Percentiles rank a stretch among this genome's conserved stretches.
phyloP scores from a whole-genome alignment of 208 protist species.

The Trypanosomatidae sp. region DNA sequence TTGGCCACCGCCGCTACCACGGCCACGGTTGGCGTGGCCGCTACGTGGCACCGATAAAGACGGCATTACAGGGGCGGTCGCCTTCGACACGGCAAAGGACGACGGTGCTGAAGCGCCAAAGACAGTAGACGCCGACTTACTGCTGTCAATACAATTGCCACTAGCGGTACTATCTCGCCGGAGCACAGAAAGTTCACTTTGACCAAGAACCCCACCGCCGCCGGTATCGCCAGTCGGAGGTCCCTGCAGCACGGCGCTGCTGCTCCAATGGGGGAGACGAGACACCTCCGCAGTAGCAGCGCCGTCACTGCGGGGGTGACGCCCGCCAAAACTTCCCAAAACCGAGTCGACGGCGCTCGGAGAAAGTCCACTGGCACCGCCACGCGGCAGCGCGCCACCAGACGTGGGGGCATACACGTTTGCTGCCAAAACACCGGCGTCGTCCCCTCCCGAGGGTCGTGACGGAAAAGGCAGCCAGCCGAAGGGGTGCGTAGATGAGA shows the following conservation, averaged over 20 bases:
- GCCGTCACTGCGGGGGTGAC: constrained; percentile 5
- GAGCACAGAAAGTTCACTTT: not conserved
- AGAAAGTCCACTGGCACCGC: not conserved
- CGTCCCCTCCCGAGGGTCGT: not conserved
- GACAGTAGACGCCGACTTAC: not conserved
- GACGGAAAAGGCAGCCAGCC: constrained; percentile 16
- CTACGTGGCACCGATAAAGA: not conserved
- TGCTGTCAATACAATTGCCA: not conserved
- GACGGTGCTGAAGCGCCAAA: not conserved
- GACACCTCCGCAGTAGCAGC: constrained; percentile 12
- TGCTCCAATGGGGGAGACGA: constrained; percentile 29
- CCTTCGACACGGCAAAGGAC: not conserved
- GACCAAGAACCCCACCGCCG: not conserved
- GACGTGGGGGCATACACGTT: not conserved
- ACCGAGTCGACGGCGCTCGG: constrained; percentile 2
- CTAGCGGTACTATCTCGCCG: not conserved
- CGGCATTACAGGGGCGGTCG: not conserved
- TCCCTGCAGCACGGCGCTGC: not conserved
- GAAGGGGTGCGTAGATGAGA: constrained; percentile 11
- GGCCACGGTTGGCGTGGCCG: not conserved
- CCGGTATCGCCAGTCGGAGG: not conserved
- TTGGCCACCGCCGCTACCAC: not conserved
- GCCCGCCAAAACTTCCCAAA: constrained; percentile 1
- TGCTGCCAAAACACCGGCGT: not conserved
- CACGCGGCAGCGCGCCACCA: not conserved